A percentile compares a stretch with the other conserved stretches of the same genome.
These are phyloP conservation scores for Croton laevigatus DNA, from an alignment of 441 rosid species.

Conservation along the genomic window DNA sequence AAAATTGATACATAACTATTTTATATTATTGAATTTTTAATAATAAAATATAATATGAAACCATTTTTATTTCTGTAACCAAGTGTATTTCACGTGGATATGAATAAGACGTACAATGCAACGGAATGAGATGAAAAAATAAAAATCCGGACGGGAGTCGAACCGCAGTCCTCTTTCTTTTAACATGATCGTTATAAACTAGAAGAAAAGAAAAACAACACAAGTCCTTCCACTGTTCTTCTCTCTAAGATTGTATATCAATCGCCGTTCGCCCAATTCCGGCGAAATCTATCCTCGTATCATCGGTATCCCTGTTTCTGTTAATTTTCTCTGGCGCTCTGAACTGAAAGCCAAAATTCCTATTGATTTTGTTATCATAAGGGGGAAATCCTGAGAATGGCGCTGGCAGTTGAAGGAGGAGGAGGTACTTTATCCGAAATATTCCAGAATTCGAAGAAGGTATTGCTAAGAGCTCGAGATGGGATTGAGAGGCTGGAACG, in stretches of 20 bases:
- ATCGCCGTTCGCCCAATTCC: neutral
- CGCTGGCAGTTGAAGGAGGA: conserved; percentile 43
- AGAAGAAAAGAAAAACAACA: neutral
- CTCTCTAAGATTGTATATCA: neutral
- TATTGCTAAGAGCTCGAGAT: conserved; percentile 64
- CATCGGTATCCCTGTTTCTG: too few relatives aligned
- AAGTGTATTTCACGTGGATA: too few relatives aligned
- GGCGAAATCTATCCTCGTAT: neutral
- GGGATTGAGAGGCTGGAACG: conserved; percentile 85
- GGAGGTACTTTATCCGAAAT: conserved; percentile 70
- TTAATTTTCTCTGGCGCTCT: neutral
- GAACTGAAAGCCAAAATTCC: neutral
- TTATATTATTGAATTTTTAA: too few relatives aligned
- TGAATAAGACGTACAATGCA: too few relatives aligned
- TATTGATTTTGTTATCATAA: neutral
- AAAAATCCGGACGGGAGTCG: too few relatives aligned
- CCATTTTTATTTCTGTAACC: too few relatives aligned
- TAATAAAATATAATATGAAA: too few relatives aligned
- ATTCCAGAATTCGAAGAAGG: conserved; percentile 54
- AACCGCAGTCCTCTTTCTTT: too few relatives aligned
- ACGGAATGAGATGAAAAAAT: too few relatives aligned
- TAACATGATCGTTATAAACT: neutral
- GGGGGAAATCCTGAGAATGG: conserved; percentile 10
- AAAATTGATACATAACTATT: too few relatives aligned
- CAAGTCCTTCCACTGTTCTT: neutral